phyloP scores from a whole-genome alignment of 2,329 filamentous ascomycete species.

The Geoglossum cookeanum region DNA sequence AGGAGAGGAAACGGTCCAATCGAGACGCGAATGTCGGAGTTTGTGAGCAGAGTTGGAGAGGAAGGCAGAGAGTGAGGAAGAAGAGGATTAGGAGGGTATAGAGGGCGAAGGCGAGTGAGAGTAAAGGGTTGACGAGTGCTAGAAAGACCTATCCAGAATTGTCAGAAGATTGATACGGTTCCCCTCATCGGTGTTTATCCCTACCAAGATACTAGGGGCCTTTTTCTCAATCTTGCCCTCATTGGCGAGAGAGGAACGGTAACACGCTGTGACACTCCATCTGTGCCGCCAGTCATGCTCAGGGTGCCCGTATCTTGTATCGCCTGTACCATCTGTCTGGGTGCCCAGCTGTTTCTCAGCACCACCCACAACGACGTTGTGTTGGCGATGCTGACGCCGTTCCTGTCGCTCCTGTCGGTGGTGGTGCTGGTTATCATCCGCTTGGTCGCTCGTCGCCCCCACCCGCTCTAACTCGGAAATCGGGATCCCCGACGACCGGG shows the following conservation, averaged over 20 bases:
- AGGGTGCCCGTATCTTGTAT: neutral
- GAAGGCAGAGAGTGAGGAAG: conserved; percentile 6
- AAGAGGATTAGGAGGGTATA: conserved; percentile 8
- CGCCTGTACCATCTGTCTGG: neutral
- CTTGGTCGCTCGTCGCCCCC: neutral
- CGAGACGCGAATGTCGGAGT: neutral
- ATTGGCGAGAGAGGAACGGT: neutral
- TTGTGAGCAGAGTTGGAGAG: conserved; percentile 4
- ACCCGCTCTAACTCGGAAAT: neutral
- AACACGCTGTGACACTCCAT: neutral
- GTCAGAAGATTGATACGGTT: neutral
- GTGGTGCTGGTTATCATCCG: neutral
- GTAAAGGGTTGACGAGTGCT: conserved; percentile 9
- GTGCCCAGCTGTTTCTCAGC: neutral
- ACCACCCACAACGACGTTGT: neutral
- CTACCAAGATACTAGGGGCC: neutral
- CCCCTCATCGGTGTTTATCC: neutral
- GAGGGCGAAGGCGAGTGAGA: conserved; percentile 8
- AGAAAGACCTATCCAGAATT: conserved; percentile 8
- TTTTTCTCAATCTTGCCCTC: neutral
- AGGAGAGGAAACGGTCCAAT: neutral
- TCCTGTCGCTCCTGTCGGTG: neutral
- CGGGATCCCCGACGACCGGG: neutral
- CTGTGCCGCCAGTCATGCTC: neutral
- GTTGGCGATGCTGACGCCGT: neutral